phyloP scores from a whole-genome alignment of 768 basidiomycete species.

The Pisolithus marmoratus region DNA sequence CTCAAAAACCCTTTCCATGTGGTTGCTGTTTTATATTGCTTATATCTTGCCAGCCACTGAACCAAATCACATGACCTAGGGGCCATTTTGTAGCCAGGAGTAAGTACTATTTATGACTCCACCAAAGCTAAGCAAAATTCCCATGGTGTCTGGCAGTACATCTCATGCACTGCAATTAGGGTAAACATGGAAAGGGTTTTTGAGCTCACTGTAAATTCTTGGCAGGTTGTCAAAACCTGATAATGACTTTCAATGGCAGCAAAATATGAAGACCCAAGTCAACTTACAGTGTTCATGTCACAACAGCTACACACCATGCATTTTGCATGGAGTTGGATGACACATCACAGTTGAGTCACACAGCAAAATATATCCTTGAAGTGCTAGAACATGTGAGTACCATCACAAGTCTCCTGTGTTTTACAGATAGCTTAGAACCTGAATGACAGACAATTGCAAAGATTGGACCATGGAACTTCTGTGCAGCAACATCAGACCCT shows the following conservation, averaged over 20 bases:
- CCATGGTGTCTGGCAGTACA: no score
- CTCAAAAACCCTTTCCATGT: no score
- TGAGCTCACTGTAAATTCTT: no score
- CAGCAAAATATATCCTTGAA: slow-evolving; percentile 21
- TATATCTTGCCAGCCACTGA: no score
- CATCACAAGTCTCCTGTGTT: not conserved
- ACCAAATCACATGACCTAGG: no score
- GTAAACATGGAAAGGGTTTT: no score
- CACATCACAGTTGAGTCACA: slow-evolving; percentile 20
- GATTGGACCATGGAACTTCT: slow-evolving; percentile 12
- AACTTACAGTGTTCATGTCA: slow-evolving; percentile 17
- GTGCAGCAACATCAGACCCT: slow-evolving; percentile 13
- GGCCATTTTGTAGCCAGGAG: no score
- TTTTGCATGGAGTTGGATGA: slow-evolving; percentile 11
- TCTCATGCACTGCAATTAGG: no score
- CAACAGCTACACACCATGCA: not conserved
- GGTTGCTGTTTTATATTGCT: no score
- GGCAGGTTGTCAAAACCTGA: slow-evolving; percentile 4
- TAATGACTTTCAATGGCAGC: slow-evolving; percentile 18
- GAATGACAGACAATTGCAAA: slow-evolving; percentile 6
- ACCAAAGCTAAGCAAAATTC: no score
- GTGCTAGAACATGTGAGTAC: slow-evolving; percentile 9
- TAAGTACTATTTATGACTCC: no score
- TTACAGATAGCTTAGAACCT: slow-evolving; percentile 5
- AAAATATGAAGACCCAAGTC: slow-evolving; percentile 9